phyloP scores from a whole-genome alignment of 106 monocot genomes.

The Apostasia ramifera region DNA sequence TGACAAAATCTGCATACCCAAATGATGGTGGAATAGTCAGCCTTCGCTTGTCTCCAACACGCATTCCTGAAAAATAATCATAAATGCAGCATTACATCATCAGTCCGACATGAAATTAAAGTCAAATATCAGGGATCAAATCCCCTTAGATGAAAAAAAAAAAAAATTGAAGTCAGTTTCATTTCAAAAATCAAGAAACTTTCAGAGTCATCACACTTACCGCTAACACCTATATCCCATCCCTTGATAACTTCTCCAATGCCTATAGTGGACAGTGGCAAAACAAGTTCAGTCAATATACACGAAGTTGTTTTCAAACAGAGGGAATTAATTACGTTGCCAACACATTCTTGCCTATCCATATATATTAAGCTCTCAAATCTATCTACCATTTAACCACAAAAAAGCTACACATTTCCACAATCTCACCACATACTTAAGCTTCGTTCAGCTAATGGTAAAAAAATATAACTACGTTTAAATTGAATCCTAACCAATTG shows the following conservation, averaged over 20 bases:
- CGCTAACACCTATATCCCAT: slow-evolving; percentile 87
- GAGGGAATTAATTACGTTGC: too few relatives aligned
- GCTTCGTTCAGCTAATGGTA: too few relatives aligned
- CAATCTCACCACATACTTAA: too few relatives aligned
- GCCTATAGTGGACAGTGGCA: slow-evolving; percentile 32
- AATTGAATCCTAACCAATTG: too few relatives aligned
- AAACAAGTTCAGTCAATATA: background rate
- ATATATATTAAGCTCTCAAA: too few relatives aligned
- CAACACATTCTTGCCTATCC: too few relatives aligned
- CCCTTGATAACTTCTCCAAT: slow-evolving; percentile 89
- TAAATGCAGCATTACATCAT: background rate
- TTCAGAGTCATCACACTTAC: slow-evolving; percentile 13
- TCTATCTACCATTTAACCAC: too few relatives aligned
- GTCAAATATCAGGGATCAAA: background rate
- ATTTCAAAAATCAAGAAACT: background rate
- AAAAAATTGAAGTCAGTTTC: background rate
- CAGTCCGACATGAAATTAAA: background rate
- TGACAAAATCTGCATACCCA: slow-evolving; percentile 36
- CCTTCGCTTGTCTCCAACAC: slow-evolving; percentile 90
- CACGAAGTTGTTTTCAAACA: too few relatives aligned
- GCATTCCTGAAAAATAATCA: slow-evolving; percentile 56
- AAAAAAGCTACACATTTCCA: too few relatives aligned
- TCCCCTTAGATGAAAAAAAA: background rate
- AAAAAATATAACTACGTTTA: too few relatives aligned
- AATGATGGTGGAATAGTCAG: slow-evolving; percentile 77